These are phyloP conservation scores for Penicillium coprophilum DNA, from an alignment of 495 filamentous ascomycete species.

Conservation along the genomic window DNA sequence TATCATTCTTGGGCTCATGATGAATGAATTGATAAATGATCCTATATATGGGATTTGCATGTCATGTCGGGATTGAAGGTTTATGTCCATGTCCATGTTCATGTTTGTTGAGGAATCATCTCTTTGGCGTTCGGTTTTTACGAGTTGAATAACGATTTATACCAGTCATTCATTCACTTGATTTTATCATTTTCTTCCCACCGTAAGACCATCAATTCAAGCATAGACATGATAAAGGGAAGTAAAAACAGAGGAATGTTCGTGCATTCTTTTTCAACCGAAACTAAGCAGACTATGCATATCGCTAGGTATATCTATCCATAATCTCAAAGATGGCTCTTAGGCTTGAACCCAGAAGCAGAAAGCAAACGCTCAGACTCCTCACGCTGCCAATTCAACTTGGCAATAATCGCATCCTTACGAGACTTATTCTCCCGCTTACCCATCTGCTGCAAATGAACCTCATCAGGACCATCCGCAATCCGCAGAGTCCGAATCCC, in stretches of 20 bases:
- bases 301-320: not conserved
- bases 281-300: constrained; percentile 1
- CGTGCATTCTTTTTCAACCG: constrained; percentile 6
- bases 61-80: constrained; percentile 12
- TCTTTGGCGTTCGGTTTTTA: constrained; percentile 15
- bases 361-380: constrained; percentile 65
- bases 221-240: not conserved
- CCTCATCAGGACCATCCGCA: constrained; percentile 91
- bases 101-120: constrained; percentile 13
- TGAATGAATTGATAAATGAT: constrained; percentile 17
- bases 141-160: constrained; percentile 18
- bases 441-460: constrained; percentile 88
- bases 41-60: constrained; percentile 25
- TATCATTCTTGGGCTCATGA: constrained; percentile 9
- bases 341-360: constrained; percentile 54
- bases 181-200: not conserved
- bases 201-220: not conserved
- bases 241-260: not conserved
- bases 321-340: constrained; percentile 38
- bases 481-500: constrained; percentile 76
- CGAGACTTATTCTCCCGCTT: constrained; percentile 75
- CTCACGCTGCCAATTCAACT: constrained; percentile 62
- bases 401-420: constrained; percentile 58
- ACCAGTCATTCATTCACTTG: constrained; percentile 18
- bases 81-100: constrained; percentile 7